phyloP scores from a whole-genome alignment of 208 protist species.

The Leishmania major region DNA sequence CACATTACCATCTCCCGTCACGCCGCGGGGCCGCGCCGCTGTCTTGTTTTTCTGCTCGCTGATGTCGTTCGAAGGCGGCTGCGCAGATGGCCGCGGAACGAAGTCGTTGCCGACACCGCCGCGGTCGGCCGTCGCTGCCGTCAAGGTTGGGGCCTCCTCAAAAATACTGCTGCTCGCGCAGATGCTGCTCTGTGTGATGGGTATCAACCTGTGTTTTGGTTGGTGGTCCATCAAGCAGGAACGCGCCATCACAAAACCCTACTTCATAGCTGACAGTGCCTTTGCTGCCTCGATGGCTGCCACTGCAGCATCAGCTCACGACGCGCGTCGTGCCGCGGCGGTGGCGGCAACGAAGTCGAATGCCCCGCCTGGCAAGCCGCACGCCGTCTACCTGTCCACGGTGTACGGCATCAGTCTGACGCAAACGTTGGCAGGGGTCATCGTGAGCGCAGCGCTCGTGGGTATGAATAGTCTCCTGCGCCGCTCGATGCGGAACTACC shows the following conservation, averaged over 20 bases:
- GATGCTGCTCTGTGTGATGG: slow-evolving; percentile 64
- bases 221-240: slow-evolving; percentile 89
- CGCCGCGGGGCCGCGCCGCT: not conserved
- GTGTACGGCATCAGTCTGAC: slow-evolving; percentile 34
- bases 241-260: slow-evolving; percentile 73
- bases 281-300: not conserved
- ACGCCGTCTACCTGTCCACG: slow-evolving; percentile 23
- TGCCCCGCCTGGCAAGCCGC: not conserved
- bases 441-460: slow-evolving; percentile 23
- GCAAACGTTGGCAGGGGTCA: slow-evolving; percentile 28
- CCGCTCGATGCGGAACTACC: not conserved
- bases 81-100: not conserved
- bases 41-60: not conserved
- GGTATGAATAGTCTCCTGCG: not conserved
- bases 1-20: not conserved
- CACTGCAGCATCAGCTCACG: not conserved
- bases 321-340: slow-evolving; percentile 1
- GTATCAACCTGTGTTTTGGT: slow-evolving; percentile 85
- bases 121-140: not conserved
- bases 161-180: slow-evolving; percentile 39
- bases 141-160: not conserved
- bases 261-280: slow-evolving; percentile 19
- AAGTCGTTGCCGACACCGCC: not conserved
- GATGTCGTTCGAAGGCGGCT: not conserved
- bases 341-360: not conserved